Conservation (phyloP, 768 basidiomycete species). For the Panus rudis region DNA sequence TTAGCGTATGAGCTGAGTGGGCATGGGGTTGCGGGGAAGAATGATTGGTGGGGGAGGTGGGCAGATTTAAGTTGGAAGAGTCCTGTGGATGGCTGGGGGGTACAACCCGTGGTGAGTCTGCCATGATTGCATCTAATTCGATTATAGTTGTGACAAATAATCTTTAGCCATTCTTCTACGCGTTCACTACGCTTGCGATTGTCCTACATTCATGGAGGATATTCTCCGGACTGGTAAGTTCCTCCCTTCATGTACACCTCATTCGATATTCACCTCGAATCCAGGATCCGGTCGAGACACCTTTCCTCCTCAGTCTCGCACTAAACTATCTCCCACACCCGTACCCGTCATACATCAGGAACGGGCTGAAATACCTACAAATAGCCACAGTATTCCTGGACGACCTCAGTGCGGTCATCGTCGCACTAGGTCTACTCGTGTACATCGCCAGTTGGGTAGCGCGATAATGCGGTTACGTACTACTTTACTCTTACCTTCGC, state of each 20-base stretch:
- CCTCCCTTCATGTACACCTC: conserved; percentile 1
- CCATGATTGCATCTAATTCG: background rate
- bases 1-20: conserved; percentile 33
- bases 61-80: conserved; percentile 40
- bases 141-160: conserved; percentile 1
- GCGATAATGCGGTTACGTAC: too few relatives aligned
- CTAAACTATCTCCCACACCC: conserved; percentile 63
- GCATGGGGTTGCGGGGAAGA: conserved; percentile 26
- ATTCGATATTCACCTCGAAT: background rate
- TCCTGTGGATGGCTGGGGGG: conserved; percentile 35
- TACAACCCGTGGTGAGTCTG: conserved; percentile 52
- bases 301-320: conserved; percentile 49
- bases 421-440: conserved; percentile 57
- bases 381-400: conserved; percentile 64
- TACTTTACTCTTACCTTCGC: too few relatives aligned
- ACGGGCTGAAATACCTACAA: conserved; percentile 58
- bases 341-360: conserved; percentile 53
- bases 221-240: conserved; percentile 60
- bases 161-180: conserved; percentile 74
- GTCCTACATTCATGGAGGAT: conserved; percentile 66
- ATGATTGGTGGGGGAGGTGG: conserved; percentile 54
- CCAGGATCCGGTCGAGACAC: conserved; percentile 54
- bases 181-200: conserved; percentile 66
- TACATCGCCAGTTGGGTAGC: conserved; percentile 22
- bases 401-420: conserved; percentile 60